Percentiles rank a stretch among this genome's conserved stretches.
These are phyloP conservation scores for Tricholoma sp. DNA, from an alignment of 768 basidiomycete species.

Conservation along the genomic window DNA sequence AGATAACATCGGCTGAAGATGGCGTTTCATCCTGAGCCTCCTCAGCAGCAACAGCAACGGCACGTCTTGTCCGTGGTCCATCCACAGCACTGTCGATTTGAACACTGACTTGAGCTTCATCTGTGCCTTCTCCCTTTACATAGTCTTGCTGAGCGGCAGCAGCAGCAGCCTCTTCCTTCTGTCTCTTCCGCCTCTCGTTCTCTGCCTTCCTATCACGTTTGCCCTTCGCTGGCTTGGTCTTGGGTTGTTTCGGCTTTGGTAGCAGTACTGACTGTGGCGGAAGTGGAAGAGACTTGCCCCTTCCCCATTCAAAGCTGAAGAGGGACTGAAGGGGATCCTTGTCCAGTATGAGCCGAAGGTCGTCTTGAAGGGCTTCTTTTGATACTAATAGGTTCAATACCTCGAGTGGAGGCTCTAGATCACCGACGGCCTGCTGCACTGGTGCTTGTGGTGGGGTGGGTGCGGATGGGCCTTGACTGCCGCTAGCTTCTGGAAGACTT, in stretches of 20 bases:
- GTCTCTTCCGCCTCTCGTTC: constrained; percentile 26
- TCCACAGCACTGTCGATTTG: constrained; percentile 32
- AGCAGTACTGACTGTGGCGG: constrained; percentile 41
- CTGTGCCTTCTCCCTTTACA: constrained; percentile 10
- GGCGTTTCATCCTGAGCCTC: constrained; percentile 36
- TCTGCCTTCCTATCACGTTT: constrained; percentile 38
- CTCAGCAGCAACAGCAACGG: constrained; percentile 35
- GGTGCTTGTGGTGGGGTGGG: constrained; percentile 3
- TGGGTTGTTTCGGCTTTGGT: constrained; percentile 34
- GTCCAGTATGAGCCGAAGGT: constrained; percentile 49
- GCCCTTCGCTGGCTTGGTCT: constrained; percentile 29
- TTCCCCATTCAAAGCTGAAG: constrained; percentile 62
- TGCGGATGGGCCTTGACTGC: background rate
- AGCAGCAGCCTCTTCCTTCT: constrained; percentile 15
- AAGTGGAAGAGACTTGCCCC: constrained; percentile 56
- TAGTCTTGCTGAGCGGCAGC: constrained; percentile 13
- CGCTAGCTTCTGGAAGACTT: background rate
- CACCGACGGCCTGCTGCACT: constrained; percentile 37
- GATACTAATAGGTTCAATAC: constrained; percentile 54
- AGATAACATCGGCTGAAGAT: background rate
- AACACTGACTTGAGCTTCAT: constrained; percentile 1
- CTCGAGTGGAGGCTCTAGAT: constrained; percentile 68
- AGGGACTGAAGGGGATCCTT: constrained; percentile 60
- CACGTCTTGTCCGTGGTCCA: constrained; percentile 45
- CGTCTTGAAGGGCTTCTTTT: constrained; percentile 45